Percentiles rank a stretch among this genome's conserved stretches.
Evolutionary conservation across 139 green algal species (phyloP).

Genomic region (Auxenochlorella protothecoides): DNA sequence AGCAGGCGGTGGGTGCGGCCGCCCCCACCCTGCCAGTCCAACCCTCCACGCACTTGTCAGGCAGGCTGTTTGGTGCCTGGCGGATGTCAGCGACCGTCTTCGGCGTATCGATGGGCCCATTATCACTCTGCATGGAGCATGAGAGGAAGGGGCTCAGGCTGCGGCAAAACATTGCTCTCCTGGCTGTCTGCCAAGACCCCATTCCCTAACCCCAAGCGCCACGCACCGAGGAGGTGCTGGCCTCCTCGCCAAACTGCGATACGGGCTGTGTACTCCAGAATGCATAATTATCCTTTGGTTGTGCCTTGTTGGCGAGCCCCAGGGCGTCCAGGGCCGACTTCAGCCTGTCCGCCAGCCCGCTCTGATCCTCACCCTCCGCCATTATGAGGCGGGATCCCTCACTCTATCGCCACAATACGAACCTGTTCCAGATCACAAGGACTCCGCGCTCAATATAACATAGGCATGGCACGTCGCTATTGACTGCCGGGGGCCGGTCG

Average conservation of each 20-base stretch:
- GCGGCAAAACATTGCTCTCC: too few species aligned
- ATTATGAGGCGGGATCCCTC: too few species aligned
- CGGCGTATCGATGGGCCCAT: slow-evolving; percentile 75
- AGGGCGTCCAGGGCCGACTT: slow-evolving; percentile 17
- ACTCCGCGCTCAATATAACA: too few species aligned
- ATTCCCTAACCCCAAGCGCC: background rate
- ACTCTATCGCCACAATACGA: too few species aligned
- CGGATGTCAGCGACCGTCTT: slow-evolving; percentile 68
- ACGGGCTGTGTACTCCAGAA: slow-evolving; percentile 97
- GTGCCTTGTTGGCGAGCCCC: slow-evolving; percentile 4
- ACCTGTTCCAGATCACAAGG: too few species aligned
- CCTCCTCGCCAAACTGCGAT: slow-evolving; percentile 64
- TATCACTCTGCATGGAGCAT: slow-evolving; percentile 16
- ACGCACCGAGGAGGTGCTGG: slow-evolving; percentile 1
- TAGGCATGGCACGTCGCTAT: too few species aligned
- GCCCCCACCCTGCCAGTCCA: too few species aligned
- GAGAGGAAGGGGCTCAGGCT: too few species aligned
- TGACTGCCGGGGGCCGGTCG: too few species aligned
- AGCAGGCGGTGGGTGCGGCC: too few species aligned
- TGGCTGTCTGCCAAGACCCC: too few species aligned
- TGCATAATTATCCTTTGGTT: slow-evolving; percentile 37
- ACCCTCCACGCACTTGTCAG: slow-evolving; percentile 33
- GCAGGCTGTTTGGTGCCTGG: slow-evolving; percentile 74
- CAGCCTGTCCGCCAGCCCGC: slow-evolving; percentile 11
- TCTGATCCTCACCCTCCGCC: background rate